Conservation (phyloP, 352 stramenopile species). For the Globisporangium sylvaticum region DNA sequence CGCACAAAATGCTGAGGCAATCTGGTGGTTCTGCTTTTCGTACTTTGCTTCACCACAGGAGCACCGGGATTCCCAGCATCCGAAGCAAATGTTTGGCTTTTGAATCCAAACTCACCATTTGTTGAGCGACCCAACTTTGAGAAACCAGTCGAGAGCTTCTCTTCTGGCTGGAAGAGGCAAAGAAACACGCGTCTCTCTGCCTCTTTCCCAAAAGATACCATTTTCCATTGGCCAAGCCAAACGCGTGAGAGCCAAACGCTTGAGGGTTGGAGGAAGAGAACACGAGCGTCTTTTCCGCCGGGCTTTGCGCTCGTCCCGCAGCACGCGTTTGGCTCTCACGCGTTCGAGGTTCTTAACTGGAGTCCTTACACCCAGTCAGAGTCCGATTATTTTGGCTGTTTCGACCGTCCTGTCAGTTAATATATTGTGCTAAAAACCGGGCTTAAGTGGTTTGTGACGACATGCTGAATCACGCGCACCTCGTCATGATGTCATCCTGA, state of each 20-base stretch:
- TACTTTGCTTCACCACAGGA: background rate
- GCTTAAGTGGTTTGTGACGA: background rate
- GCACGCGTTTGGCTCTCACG: background rate
- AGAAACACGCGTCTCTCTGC: background rate
- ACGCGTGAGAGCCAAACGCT: background rate
- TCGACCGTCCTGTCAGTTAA: too few species aligned
- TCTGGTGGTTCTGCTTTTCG: background rate
- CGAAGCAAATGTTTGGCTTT: too few species aligned
- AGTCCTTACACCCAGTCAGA: background rate
- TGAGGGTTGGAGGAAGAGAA: background rate
- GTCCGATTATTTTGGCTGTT: background rate
- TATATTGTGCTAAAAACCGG: too few species aligned
- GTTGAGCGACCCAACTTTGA: too few species aligned
- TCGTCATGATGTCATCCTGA: background rate
- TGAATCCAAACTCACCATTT: too few species aligned
- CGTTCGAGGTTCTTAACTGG: background rate
- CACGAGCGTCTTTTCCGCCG: background rate
- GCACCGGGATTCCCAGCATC: too few species aligned
- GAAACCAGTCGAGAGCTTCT: too few species aligned
- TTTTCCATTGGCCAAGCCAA: background rate
- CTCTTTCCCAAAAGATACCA: background rate
- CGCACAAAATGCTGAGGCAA: background rate
- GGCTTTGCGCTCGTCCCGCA: background rate
- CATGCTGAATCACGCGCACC: background rate
- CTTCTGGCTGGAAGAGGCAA: background rate